Base-by-base conservation (phyloP, 345 rosid species). In the Salix suchowensis region DNA sequence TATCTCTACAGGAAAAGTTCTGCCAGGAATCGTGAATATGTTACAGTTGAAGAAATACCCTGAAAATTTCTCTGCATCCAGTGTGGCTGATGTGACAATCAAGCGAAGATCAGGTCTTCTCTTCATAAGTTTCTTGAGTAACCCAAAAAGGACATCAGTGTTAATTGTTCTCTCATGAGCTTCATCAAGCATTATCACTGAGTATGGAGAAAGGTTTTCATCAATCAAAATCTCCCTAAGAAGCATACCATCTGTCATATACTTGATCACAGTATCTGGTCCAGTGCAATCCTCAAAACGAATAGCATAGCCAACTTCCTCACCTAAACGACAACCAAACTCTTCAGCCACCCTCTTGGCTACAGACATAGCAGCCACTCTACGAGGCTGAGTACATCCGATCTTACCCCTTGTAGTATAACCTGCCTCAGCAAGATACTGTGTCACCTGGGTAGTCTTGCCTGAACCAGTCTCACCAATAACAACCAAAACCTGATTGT, bases 311-410 rank as follows among this genome's bases (percentile, higher is more conserved):
- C 97, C 97, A 58, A 92, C 95, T 74, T 92, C 97, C 77, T 92
- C 94, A 50, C 95, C 94, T 66, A 92, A 83, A 28, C 89, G 91
- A 77, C 97, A 91, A 39, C 97, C 97, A 86, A 92, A 88, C 87
- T 93, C 97, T 82, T 91, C 94, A 77, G 97, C 96, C 48, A 91
- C 96, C 81, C 96, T 88, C 89, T 91, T 89, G 16, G 95, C 97
- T 24, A 92, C 97, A 76, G 96, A 92, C 89, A 85, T 88, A 13
- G 94, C 97, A 30, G 97, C 97, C 65, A 91, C 96, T 77, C 96
- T 86, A 65, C 91, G 92, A 75, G 97, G 97, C 79, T 92, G 97
- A 24, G 97, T 92, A 81, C 96, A 91, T 19, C 91, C 96, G 67
- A 91, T 92, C 84, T 89, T 92, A 9, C 96, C 97, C 71, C 82